Base-by-base conservation (phyloP, 75 land plant species). In the Picea sitchensis region DNA sequence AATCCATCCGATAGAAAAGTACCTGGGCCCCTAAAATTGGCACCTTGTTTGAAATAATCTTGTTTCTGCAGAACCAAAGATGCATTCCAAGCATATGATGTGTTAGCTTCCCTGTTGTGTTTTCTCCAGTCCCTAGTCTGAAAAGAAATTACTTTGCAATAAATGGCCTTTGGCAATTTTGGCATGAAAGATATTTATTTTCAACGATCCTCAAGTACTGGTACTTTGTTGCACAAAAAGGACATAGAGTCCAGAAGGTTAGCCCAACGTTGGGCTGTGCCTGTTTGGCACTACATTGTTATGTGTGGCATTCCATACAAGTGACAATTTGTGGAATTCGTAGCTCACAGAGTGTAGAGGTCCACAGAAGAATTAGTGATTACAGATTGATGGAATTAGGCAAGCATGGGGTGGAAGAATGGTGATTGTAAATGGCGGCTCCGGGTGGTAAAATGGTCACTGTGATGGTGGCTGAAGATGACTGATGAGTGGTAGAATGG, bases 231-330 rank as follows among this genome's bases (percentile, higher is more conserved):
- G 77, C 21, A 83, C 97, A 96, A 78, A 63, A 77, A 12, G 92
- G 89, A 63, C 99, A 94, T 1, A 73, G 15, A 12, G 98, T 94
- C 98, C 94, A 96, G 71, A 94, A 96, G 11, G 94, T 85, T 21
- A 56, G 71, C 44, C 61, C 72, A 15, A 26, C 4, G 34, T 65
- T 67, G 1, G 26, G 31, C 32, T 38, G 21, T 38, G 44, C 36
- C 13, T 32, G 68, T 41, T 79, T 38, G 75, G 31, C 15, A 38
- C 12, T 56, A 12, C 1, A 51, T 12, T 9, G 5, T 8, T 79
- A 31, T 31, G 56, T 21, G 47, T 6, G 18, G 67, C 23, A 47
- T 14, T 32, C 47, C 54, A 51, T 32, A 14, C 32, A 61, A 59
- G 11, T 83, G 31, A 32, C 61, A 76, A 56, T 65, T 86, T 12